Evolutionary conservation across 2,329 filamentous ascomycete species (phyloP), one percentile per base, ranked within the genome.

Genomic region (Monilinia fructigena): DNA sequence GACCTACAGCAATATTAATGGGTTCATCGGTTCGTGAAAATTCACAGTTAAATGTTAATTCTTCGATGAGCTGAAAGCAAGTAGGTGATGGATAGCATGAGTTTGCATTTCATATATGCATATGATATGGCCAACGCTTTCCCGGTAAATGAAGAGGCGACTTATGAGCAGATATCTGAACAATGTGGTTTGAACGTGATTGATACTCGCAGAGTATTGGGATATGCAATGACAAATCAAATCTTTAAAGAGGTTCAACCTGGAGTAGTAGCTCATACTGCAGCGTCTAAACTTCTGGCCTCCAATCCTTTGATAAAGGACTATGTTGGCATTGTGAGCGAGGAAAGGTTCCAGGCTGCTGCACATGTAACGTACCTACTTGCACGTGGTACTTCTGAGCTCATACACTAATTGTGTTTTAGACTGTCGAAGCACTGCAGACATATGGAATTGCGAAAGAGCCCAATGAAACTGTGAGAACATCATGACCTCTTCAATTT

Each of bases 181-280:
- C 80, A 80, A 68, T 82, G 81, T 0, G 71, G 77, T 0, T 74
- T 85, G 31, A 81, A 83, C 69, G 75, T 80, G 28, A 78, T 81
- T 68, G 84, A 85, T 71, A 77, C 85, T 26, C 79, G 80, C 8
- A 81, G 83, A 50, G 75, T 83, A 6, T 74, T 85, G 28, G 82
- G 85, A 10, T 81, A 86, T 72, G 83, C 82, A 50, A 86, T 87
- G 80, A 86, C 83, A 16, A 83, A 82, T 70, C 77, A 78, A 11
- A 79, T 88, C 66, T 87, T 88, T 75, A 72, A 76, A 55, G 85
- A 88, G 70, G 80, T 81, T 0, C 74, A 74, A 4, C 81, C 82
- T 0, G 82, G 82, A 1, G 68, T 79, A 2, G 80, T 88, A 68
- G 81, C 80, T 6, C 86, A 88, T 72, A 86, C 83, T 2, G 81